phyloP scores from a whole-genome alignment of 352 stramenopile genomes.

The Phytophthora melonis region DNA sequence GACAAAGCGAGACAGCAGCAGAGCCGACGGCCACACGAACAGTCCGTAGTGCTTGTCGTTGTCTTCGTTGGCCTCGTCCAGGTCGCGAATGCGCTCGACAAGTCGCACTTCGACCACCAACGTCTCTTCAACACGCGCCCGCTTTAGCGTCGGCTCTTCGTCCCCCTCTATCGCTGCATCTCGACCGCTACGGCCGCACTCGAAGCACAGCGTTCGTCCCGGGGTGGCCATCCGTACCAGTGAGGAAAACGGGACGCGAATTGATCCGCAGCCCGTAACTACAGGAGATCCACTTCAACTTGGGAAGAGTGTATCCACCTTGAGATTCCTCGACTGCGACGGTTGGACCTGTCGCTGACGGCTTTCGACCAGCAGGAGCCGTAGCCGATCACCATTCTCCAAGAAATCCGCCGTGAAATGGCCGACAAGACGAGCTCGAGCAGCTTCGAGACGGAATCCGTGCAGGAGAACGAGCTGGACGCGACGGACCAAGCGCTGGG shows the following conservation, averaged over 20 bases:
- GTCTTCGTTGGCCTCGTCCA: slow-evolving; percentile 47
- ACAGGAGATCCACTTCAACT: slow-evolving; percentile 21
- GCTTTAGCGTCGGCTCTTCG: slow-evolving; percentile 27
- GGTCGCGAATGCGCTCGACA: slow-evolving; percentile 64
- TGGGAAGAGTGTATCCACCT: slow-evolving; percentile 22
- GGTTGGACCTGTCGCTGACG: slow-evolving; percentile 30
- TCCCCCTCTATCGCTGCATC: not conserved
- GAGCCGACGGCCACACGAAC: slow-evolving; percentile 73
- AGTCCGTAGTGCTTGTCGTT: slow-evolving; percentile 67
- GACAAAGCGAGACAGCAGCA: slow-evolving; percentile 62
- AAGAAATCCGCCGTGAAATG: not conserved
- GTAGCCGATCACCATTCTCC: slow-evolving; percentile 11
- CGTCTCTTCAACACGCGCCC: slow-evolving; percentile 18
- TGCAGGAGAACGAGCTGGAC: slow-evolving; percentile 20
- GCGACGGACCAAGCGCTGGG: slow-evolving; percentile 24
- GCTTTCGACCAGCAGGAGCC: slow-evolving; percentile 28
- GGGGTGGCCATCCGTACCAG: slow-evolving; percentile 32
- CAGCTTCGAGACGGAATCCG: slow-evolving; percentile 7
- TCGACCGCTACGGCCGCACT: slow-evolving; percentile 5
- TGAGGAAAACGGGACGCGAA: slow-evolving; percentile 29
- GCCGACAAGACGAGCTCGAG: slow-evolving; percentile 8
- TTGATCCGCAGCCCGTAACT: slow-evolving; percentile 16
- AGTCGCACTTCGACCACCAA: slow-evolving; percentile 49
- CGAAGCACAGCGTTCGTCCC: slow-evolving; percentile 31
- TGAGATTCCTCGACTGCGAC: slow-evolving; percentile 9